Conservation (phyloP, 495 filamentous ascomycete genomes). For the Xylaria grammica region DNA sequence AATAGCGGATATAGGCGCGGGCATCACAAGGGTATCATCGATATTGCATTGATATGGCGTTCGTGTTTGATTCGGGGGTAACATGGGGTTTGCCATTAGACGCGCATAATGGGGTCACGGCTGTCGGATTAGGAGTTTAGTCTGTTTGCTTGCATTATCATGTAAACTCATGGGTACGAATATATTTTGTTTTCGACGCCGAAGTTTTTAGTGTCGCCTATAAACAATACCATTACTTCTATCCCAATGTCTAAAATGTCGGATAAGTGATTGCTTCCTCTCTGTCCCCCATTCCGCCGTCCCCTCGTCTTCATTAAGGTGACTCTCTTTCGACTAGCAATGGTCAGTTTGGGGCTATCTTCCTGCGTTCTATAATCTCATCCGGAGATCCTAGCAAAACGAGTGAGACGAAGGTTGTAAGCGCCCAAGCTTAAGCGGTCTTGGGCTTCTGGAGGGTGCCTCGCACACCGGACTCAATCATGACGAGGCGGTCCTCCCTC, state of each 20-base stretch:
- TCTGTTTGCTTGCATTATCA: background rate
- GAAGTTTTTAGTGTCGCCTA: background rate
- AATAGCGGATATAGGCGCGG: constrained; percentile 16
- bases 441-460: constrained; percentile 33
- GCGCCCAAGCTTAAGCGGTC: constrained; percentile 15
- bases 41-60: constrained; percentile 8
- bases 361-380: background rate
- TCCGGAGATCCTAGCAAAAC: background rate
- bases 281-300: background rate
- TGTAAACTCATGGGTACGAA: constrained; percentile 17
- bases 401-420: background rate
- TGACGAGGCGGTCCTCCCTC: constrained; percentile 41
- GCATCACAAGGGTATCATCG: constrained; percentile 14
- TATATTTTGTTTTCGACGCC: background rate
- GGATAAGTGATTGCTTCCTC: background rate
- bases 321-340: background rate
- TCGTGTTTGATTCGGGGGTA: background rate
- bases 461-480: constrained; percentile 29
- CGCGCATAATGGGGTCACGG: constrained; percentile 1
- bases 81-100: background rate
- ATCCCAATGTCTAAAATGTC: background rate
- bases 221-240: background rate
- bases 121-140: constrained; percentile 7
- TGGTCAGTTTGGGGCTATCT: background rate
- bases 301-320: too few species aligned